Conservation (phyloP, 495 filamentous ascomycete genomes). For the Trichoderma reesei region DNA sequence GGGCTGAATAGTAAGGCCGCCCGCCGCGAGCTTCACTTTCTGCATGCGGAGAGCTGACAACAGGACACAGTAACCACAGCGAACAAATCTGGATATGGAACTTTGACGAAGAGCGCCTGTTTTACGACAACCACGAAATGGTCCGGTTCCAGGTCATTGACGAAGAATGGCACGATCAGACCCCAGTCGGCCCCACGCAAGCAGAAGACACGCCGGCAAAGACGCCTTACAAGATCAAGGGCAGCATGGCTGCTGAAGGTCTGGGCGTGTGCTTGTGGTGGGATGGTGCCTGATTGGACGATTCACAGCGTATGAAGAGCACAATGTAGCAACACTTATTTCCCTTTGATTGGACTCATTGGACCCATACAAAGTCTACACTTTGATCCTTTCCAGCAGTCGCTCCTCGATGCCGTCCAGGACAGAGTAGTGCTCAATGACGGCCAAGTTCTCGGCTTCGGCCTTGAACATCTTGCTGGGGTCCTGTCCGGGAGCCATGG, state of each 20-base stretch:
- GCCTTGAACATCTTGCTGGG: slow-evolving; percentile 84
- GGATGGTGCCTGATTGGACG: slow-evolving; percentile 23
- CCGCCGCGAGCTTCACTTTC: slow-evolving; percentile 1
- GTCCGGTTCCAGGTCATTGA: slow-evolving; percentile 74
- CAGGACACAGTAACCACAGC: slow-evolving; percentile 43
- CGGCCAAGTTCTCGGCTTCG: slow-evolving; percentile 92
- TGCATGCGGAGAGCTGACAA: slow-evolving; percentile 14
- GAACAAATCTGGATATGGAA: slow-evolving; percentile 79
- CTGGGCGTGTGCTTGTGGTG: slow-evolving; percentile 47
- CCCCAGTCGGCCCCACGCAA: slow-evolving; percentile 55
- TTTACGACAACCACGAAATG: slow-evolving; percentile 79
- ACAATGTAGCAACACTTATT: background rate
- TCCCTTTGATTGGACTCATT: slow-evolving; percentile 10
- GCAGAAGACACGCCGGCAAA: slow-evolving; percentile 41
- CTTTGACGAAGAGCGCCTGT: slow-evolving; percentile 57
- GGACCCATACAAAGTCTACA: slow-evolving; percentile 26
- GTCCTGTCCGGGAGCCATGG: slow-evolving; percentile 86
- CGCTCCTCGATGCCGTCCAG: slow-evolving; percentile 79
- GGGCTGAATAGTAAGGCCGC: slow-evolving; percentile 57
- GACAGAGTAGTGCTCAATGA: slow-evolving; percentile 85
- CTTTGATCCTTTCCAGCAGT: slow-evolving; percentile 49
- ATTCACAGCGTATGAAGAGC: background rate
- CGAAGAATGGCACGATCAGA: slow-evolving; percentile 84
- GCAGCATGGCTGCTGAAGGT: slow-evolving; percentile 45
- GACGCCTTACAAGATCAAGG: slow-evolving; percentile 58